phyloP scores from a whole-genome alignment of 2,329 filamentous ascomycete species.

The Alternaria angustiovoidea region DNA sequence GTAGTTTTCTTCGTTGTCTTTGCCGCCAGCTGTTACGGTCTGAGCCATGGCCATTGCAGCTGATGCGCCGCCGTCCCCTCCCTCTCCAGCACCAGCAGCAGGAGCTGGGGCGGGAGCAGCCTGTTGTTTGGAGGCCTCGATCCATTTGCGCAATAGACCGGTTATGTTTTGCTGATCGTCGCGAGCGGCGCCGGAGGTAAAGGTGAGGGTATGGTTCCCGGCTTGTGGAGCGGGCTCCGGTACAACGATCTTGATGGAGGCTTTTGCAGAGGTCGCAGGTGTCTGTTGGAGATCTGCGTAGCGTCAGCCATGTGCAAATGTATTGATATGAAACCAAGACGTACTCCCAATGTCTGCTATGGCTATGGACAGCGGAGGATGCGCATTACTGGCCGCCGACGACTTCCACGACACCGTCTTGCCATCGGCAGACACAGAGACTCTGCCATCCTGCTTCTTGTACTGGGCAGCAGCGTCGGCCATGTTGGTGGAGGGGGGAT shows the following conservation, averaged over 20 bases:
- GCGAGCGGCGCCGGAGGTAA: slow-evolving; percentile 82
- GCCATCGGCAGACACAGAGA: slow-evolving; percentile 77
- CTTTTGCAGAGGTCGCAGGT: slow-evolving; percentile 84
- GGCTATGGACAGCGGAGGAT: slow-evolving; percentile 72
- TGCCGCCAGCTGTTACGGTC: slow-evolving; percentile 61
- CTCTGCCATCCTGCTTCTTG: slow-evolving; percentile 93
- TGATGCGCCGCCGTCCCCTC: slow-evolving; percentile 54
- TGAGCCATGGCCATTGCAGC: slow-evolving; percentile 81
- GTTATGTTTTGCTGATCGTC: slow-evolving; percentile 86
- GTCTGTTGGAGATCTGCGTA: slow-evolving; percentile 88
- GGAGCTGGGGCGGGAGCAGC: slow-evolving; percentile 47
- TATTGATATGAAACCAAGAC: slow-evolving; percentile 39
- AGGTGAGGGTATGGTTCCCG: slow-evolving; percentile 83
- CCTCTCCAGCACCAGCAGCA: slow-evolving; percentile 33
- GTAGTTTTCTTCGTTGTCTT: slow-evolving; percentile 70
- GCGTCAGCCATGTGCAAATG: slow-evolving; percentile 13
- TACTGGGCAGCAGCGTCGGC: slow-evolving; percentile 63
- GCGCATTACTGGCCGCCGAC: slow-evolving; percentile 62
- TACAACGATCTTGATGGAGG: slow-evolving; percentile 91
- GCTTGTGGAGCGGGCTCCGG: slow-evolving; percentile 69
- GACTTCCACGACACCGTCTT: slow-evolving; percentile 81
- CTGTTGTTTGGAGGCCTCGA: slow-evolving; percentile 71
- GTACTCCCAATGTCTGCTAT: slow-evolving; percentile 83
- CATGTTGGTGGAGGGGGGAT: slow-evolving; percentile 38
- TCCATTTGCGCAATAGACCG: slow-evolving; percentile 78